Evolutionary conservation across 2,329 filamentous ascomycete species (phyloP), one percentile per base, ranked within the genome.

Genomic region (Falciphora oryzae): DNA sequence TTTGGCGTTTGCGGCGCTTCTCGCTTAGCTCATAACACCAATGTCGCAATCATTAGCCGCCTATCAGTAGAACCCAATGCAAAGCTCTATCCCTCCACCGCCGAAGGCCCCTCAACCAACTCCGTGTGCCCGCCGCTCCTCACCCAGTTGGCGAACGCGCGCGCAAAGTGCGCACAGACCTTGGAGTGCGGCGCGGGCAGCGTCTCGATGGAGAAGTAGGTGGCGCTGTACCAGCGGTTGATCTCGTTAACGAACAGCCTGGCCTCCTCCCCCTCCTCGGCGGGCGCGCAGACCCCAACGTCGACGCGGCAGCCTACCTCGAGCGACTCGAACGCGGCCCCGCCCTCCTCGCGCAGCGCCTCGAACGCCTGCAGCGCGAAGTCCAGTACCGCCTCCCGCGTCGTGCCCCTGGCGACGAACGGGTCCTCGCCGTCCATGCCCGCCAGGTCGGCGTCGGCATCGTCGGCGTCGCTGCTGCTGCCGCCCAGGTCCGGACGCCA

Each of bases 291-390:
- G 27, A 62, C 44, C 16, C 61, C 61, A 1, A 62, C 18, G 25
- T 62, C 61, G 35, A 62, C 4, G n/a, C 61, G 61, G 38, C 61
- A 62, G 44, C 61, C 61, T 13, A 62, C 61, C 25, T 62, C 61
- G 38, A 62, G 44, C 35, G 35, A 50, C 27, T 62, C 44, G 25
- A 62, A 62, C 3, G 38, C 61, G 31, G 6, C 22, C 2, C 44
- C 61, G 27, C 18, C 8, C 1, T 27, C 11, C 14, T 22, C 8
- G 1, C 61, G 61, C 14, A 62, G 61, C 25, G 61, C 44, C 61
- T 62, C 61, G 16, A 62, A 62, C 14, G 44, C 28, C 27, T 25
- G 38, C 5, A 62, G 61, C 14, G 61, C 61, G 25, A 56, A 62
- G 16, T 22, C 22, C 35, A 27, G 5, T 3, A 62, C 61, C 25